phyloP scores from a whole-genome alignment of 1,284 basidiomycete species.

The Apiotrichum domesticum region DNA sequence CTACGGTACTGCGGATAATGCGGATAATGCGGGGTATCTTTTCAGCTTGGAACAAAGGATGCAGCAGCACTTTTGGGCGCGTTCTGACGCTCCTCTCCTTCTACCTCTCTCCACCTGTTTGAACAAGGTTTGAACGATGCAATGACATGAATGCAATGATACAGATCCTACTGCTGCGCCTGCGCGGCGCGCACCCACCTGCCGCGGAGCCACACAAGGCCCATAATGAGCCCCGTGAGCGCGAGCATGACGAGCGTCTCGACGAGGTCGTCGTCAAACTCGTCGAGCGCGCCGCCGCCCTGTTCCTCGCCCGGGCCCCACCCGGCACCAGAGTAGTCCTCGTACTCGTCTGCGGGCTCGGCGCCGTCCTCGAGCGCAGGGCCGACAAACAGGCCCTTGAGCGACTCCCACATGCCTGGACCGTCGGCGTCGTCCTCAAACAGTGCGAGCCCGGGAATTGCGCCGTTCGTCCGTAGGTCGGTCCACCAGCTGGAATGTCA shows the following conservation, averaged over 20 bases:
- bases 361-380: constrained; percentile 6
- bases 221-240: constrained; percentile 13
- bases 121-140: too few species aligned
- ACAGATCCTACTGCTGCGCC: neutral
- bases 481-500: constrained; percentile 37
- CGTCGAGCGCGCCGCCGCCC: constrained; percentile 7
- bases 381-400: constrained; percentile 29
- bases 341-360: constrained; percentile 5
- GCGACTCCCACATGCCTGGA: constrained; percentile 24
- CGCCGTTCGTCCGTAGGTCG: constrained; percentile 35
- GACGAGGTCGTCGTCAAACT: constrained; percentile 23
- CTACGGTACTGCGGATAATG: too few species aligned
- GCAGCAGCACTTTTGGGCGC: too few species aligned
- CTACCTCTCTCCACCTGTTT: too few species aligned
- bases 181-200: neutral
- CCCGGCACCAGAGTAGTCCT: constrained; percentile 18
- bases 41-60: too few species aligned
- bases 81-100: too few species aligned
- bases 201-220: constrained; percentile 13
- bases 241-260: constrained; percentile 30
- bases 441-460: constrained; percentile 34
- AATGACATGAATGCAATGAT: neutral
- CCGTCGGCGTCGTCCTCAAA: constrained; percentile 31
- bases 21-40: too few species aligned
- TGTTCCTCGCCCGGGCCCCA: constrained; percentile 12